Percentiles rank a stretch among this genome's conserved stretches.
Evolutionary conservation across 257 asterid species (phyloP).

Genomic region (Forsythia suspensa): DNA sequence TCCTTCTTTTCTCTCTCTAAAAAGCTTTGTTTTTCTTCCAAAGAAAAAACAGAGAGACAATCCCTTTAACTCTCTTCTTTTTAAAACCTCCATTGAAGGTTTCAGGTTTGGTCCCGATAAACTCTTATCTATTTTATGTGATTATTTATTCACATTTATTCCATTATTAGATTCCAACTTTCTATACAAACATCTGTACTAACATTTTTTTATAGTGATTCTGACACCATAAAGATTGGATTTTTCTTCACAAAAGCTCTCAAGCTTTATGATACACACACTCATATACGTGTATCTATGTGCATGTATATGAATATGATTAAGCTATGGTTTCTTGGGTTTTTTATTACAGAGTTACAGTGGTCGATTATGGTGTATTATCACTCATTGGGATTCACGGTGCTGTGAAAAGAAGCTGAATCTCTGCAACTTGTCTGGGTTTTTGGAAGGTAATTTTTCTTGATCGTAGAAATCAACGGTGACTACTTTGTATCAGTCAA

Average conservation of each 20-base stretch:
- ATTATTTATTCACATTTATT: not conserved
- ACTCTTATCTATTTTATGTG: not conserved
- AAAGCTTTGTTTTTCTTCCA: not conserved
- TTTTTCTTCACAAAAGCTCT: not conserved
- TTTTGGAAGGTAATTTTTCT: constrained; percentile 29
- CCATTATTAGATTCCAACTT: not conserved
- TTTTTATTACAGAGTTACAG: constrained; percentile 15
- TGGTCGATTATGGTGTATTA: constrained; percentile 17
- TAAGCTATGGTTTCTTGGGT: constrained; percentile 18
- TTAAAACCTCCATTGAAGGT: not conserved
- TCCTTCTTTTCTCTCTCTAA: constrained; percentile 9
- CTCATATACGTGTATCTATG: not conserved
- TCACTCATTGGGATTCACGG: constrained; percentile 30
- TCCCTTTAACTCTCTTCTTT: not conserved
- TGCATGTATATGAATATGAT: not conserved
- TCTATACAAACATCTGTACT: not conserved
- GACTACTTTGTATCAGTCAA: constrained; percentile 17
- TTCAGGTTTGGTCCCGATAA: constrained; percentile 8
- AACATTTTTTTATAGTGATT: not conserved
- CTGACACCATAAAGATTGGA: constrained; percentile 14
- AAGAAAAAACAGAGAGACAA: not conserved
- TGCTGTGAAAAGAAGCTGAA: constrained; percentile 12
- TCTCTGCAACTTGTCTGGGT: constrained; percentile 15
- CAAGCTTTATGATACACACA: not conserved
- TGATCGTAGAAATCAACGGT: constrained; percentile 15